Evolutionary conservation across 768 basidiomycete species (phyloP).

Genomic region (Tricholomella constricta): DNA sequence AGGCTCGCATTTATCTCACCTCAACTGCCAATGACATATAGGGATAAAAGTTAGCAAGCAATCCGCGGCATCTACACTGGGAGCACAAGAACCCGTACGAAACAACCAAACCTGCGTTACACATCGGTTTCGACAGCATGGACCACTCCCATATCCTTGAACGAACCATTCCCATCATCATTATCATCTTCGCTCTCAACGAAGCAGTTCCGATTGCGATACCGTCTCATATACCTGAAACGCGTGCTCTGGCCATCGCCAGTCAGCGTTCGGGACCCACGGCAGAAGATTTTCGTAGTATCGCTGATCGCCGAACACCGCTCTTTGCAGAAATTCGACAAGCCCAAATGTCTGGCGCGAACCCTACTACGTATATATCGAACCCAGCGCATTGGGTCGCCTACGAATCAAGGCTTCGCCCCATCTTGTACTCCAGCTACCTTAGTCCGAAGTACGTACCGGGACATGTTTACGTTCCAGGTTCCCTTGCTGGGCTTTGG

Average conservation of each 20-base stretch:
- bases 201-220: constrained; percentile 45
- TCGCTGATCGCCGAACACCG: constrained; percentile 45
- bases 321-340: constrained; percentile 48
- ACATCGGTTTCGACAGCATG: constrained; percentile 5
- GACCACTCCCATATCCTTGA: constrained; percentile 32
- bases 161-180: constrained; percentile 47
- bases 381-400: constrained; percentile 32
- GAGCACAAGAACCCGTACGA: background rate
- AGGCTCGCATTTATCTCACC: constrained; percentile 2
- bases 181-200: constrained; percentile 53
- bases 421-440: constrained; percentile 15
- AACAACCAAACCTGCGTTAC: background rate
- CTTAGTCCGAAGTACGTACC: constrained; percentile 21
- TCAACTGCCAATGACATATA: background rate
- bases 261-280: constrained; percentile 53
- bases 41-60: background rate
- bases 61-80: background rate
- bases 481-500: constrained; percentile 58
- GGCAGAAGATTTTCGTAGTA: constrained; percentile 48
- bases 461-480: constrained; percentile 39
- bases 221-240: constrained; percentile 54
- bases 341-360: constrained; percentile 3
- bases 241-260: constrained; percentile 45
- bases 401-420: constrained; percentile 29
- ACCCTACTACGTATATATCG: background rate